A percentile compares a stretch with the other conserved stretches of the same genome.
These are phyloP conservation scores for Komagataea norvegica DNA, from an alignment of 1,139 yeast species.

Conservation along the genomic window DNA sequence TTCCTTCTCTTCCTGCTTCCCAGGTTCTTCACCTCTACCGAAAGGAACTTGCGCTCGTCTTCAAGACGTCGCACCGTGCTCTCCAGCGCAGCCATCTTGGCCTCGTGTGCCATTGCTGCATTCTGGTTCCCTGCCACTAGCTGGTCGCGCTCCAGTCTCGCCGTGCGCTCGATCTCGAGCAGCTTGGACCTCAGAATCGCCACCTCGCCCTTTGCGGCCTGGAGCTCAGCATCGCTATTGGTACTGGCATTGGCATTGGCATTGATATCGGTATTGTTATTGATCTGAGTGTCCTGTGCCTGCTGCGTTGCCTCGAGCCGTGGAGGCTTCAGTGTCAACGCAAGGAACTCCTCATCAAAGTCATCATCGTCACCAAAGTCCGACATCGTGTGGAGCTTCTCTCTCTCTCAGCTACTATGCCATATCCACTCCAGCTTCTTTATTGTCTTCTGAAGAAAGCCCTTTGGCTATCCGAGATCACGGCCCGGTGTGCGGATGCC, in stretches of 20 bases:
- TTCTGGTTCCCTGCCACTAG: conserved; percentile 16
- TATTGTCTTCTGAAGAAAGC: not conserved
- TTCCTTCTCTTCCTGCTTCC: conserved; percentile 22
- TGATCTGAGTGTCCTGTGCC: not conserved
- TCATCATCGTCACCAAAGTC: conserved; percentile 19
- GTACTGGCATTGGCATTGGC: not conserved
- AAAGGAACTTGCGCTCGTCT: conserved; percentile 66
- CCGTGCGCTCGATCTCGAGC: conserved; percentile 39
- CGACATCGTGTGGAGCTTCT: not conserved
- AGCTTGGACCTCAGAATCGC: conserved; percentile 69
- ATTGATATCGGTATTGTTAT: not conserved
- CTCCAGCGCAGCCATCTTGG: conserved; percentile 41
- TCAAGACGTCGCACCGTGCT: conserved; percentile 49
- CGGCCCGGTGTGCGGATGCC: conserved; percentile 12
- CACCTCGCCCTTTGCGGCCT: conserved; percentile 68
- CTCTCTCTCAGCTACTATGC: not conserved
- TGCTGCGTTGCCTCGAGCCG: not conserved
- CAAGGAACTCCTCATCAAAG: conserved; percentile 23
- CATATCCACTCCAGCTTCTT: not conserved
- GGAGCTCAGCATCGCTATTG: conserved; percentile 28
- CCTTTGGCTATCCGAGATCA: no score
- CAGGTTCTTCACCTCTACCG: conserved; percentile 35
- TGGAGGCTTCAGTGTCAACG: conserved; percentile 21
- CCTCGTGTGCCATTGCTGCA: conserved; percentile 32
- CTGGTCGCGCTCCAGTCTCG: conserved; percentile 13